Evolutionary conservation across 768 basidiomycete genomes (phyloP), one percentile per base, ranked within the genome.

Genomic region (Tricholoma saponaceum): DNA sequence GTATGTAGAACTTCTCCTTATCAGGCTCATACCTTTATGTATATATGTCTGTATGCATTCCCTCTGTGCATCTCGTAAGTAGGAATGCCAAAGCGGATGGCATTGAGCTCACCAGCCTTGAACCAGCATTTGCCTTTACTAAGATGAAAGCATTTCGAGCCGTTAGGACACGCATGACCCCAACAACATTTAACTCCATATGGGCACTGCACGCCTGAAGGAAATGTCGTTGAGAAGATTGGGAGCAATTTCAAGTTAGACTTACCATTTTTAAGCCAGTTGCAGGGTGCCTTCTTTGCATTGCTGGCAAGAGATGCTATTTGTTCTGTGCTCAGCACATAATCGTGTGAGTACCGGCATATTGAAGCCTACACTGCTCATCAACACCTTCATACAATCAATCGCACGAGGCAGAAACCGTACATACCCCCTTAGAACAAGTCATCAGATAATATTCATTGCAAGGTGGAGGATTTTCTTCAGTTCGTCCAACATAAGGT

Each of bases 101-200:
- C 12, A 41, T 44, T 25, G 8, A 30, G 62, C 78, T 50, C 59
- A 80, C 82, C 80, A 64, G 86, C 89, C 80, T 92, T 91, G 72
- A 92, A 92, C 89, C 90, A 91, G 67, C 90, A 92, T 72, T 87
- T 91, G 43, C 90, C 89, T 67, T 87, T 89, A 72, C 81, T 83
- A 28, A 87, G 73, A 69, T 88, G 87, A 66, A 80, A 82, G 64
- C 86, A 88, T 64, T 81, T 83, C 16, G 80, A 78, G n/a, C 90
- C 90, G 62, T 86, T 87, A 13, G 90, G 90, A 64, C 90, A 92
- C 22, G 83, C 75, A 67, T 92, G 90, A 7, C 90, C 90, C 89
- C 90, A 92, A 70, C 89, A 91, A 65, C 90, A 92, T 58, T 74
- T 74, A 43, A 83, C 82, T 41, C 86, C 89, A 61, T 85, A 85